Evolutionary conservation across 2,329 filamentous ascomycete species (phyloP).

Genomic region (Paramyrothecium roridum): DNA sequence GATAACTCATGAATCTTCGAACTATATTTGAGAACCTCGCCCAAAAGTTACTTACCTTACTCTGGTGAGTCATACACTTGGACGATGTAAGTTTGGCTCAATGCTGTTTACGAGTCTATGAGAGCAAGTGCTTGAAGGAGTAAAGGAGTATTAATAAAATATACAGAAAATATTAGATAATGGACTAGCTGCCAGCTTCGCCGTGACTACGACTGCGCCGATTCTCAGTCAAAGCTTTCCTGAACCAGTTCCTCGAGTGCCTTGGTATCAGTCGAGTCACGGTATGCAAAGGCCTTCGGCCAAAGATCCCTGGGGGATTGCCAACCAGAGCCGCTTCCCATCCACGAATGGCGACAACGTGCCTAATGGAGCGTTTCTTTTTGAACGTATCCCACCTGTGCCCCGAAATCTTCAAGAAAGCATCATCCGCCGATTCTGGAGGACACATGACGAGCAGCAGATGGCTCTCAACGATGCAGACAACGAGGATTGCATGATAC

Average conservation of each 20-base stretch:
- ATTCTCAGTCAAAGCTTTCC: conserved; percentile 3
- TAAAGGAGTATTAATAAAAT: too few species aligned
- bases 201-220: conserved; percentile 4
- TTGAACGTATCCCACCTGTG: conserved; percentile 7
- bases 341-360: conserved; percentile 7
- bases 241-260: conserved; percentile 4
- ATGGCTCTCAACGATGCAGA: conserved; percentile 3
- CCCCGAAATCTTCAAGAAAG: conserved; percentile 5
- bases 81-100: too few species aligned
- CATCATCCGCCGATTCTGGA: conserved; percentile 7
- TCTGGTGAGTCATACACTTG: too few species aligned
- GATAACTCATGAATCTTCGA: too few species aligned
- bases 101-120: too few species aligned
- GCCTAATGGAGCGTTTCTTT: conserved; percentile 7
- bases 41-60: too few species aligned
- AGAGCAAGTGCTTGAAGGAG: too few species aligned
- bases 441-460: background rate
- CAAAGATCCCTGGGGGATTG: conserved; percentile 6
- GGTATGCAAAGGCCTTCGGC: conserved; percentile 3
- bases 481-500: conserved; percentile 9
- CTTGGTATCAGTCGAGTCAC: conserved; percentile 7
- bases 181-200: conserved; percentile 5
- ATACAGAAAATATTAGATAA: too few species aligned
- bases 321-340: conserved; percentile 2
- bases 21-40: too few species aligned